phyloP scores from a whole-genome alignment of 805 yeast species.

The Myxozyma geophila region DNA sequence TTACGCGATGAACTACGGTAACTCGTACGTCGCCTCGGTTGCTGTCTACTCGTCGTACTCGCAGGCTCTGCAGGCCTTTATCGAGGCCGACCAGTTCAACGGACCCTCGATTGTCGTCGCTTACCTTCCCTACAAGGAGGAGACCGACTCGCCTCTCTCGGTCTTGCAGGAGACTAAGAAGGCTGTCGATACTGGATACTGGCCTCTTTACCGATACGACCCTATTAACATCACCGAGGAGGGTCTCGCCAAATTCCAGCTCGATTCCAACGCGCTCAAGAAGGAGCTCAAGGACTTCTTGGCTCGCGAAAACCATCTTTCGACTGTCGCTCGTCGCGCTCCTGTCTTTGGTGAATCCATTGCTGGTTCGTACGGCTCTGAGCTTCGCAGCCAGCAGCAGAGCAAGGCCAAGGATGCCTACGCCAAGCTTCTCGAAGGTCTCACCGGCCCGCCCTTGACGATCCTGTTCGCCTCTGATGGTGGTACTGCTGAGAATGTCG shows the following conservation, averaged over 20 bases:
- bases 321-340: constrained; percentile 68
- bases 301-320: constrained; percentile 86
- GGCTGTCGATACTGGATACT: constrained; percentile 92
- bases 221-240: constrained; percentile 57
- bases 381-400: constrained; percentile 62
- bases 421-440: constrained; percentile 75
- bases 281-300: constrained; percentile 77
- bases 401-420: constrained; percentile 77
- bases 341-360: constrained; percentile 81
- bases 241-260: constrained; percentile 62
- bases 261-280: constrained; percentile 83
- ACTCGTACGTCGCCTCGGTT: constrained; percentile 88
- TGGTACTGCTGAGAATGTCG: constrained; percentile 83
- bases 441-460: constrained; percentile 89
- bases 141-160: constrained; percentile 63
- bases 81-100: constrained; percentile 84
- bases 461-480: constrained; percentile 90
- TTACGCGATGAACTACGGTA: constrained; percentile 91
- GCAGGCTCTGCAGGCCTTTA: constrained; percentile 82
- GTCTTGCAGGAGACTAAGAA: constrained; percentile 83
- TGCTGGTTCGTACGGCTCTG: constrained; percentile 63
- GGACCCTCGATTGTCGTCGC: constrained; percentile 95
- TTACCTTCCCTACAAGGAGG: constrained; percentile 75
- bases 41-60: constrained; percentile 94
- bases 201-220: constrained; percentile 91